These are phyloP conservation scores for Hypoxylon sp. DNA, from an alignment of 2,329 filamentous ascomycete genomes.

Conservation along the genomic window DNA sequence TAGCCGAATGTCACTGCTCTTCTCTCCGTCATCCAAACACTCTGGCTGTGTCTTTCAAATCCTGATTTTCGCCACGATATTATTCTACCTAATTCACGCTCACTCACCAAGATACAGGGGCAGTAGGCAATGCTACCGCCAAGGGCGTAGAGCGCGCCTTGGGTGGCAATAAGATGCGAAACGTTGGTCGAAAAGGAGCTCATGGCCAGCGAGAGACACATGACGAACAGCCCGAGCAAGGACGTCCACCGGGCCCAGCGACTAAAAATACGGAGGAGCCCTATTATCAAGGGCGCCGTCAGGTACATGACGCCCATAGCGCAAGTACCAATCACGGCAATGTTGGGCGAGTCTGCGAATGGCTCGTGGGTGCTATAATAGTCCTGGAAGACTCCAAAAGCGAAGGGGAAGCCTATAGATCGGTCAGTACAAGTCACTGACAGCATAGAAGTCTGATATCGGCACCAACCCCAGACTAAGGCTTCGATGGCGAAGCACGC, in stretches of 20 bases:
- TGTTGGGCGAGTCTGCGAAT: constrained; percentile 61
- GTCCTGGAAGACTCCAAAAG: constrained; percentile 75
- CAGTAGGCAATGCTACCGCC: constrained; percentile 64
- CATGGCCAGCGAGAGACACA: constrained; percentile 60
- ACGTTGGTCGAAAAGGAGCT: constrained; percentile 62
- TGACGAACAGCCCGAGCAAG: constrained; percentile 56
- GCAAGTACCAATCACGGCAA: constrained; percentile 71
- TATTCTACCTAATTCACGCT: not conserved
- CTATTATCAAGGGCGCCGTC: constrained; percentile 57
- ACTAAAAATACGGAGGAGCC: constrained; percentile 54
- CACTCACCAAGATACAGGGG: constrained; percentile 56
- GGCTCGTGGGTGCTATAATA: constrained; percentile 69
- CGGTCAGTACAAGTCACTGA: constrained; percentile 18
- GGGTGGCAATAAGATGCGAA: constrained; percentile 63
- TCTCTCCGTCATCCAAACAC: not conserved
- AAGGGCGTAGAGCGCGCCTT: constrained; percentile 68
- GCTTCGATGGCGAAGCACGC: constrained; percentile 61
- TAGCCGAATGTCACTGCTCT: constrained; percentile 9
- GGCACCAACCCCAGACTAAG: constrained; percentile 58
- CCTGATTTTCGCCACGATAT: not conserved
- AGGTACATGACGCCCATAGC: constrained; percentile 68
- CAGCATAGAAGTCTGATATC: not conserved
- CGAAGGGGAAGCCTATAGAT: constrained; percentile 67
- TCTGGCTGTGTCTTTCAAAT: not conserved
- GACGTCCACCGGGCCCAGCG: constrained; percentile 52